Base-by-base conservation (phyloP, 257 asterid genomes). In the Solanum pimpinellifolium region DNA sequence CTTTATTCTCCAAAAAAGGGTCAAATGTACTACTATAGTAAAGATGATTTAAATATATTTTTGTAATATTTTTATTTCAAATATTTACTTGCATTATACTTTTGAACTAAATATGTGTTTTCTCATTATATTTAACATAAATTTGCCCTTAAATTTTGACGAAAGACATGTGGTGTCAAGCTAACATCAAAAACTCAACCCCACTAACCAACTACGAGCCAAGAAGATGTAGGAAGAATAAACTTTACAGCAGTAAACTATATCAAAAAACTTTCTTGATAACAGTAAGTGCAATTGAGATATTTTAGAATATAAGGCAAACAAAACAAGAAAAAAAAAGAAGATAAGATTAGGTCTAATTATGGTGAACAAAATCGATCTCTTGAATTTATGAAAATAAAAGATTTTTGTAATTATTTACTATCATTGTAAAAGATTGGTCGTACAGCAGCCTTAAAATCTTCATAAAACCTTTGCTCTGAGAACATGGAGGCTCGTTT, bases 371-470 rank as follows among this genome's bases (percentile, higher is more conserved):
- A 89, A 77, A 84, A 29, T n/a, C 69, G 25, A 21, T 87, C 78
- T 41, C 42, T 20, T 66, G 75, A 25, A 52, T 15, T 14, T 81
- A 42, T 74, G 16, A 33, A 41, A 46, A 70, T 21, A n/a, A 16
- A 44, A 70, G 60, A 33, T 33, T 86, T 66, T 41, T 21, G 78
- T 86, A 84, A 91, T 87, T 81, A 75, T 52, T 87, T 56, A 62
- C 85, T 86, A 31, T 29, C 76, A 83, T 68, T 85, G 49, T 47
- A 29, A 84, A 93, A 83, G 86, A 97, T 75, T 29, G 93, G 93
- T 80, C 91, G 87, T 89, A 96, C 75, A 16, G 98, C 96, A 88
- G 93, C 93, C 92, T 95, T 97, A 88, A 97, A 95, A 91, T 96
- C 96, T 82, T 93, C 83, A 35, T 90, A 97, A 65, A 96, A 96